Base-by-base conservation (phyloP, 2,329 filamentous ascomycete genomes). In the Periconia sp. region DNA sequence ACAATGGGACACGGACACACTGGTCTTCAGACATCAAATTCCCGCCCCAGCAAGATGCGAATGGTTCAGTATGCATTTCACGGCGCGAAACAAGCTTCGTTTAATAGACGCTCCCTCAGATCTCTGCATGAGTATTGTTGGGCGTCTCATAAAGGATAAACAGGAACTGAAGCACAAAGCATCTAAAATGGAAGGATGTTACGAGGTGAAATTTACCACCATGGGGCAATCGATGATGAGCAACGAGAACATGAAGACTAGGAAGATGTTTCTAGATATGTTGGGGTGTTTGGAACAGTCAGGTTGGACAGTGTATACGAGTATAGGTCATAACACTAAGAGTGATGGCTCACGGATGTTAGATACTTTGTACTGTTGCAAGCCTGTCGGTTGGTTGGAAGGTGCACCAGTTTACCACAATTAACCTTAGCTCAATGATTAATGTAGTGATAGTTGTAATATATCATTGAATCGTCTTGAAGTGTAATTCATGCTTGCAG, bases 291-390 rank as follows among this genome's bases (percentile, higher is more conserved):
- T 71, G 11, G 68, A 70, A 43, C 46, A 44, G 8, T 46, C 56
- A 31, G 68, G 68, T 1, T 70, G 64, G 56, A 63, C 55, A 34
- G 48, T 70, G 12, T 70, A 71, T 52, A 59, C 63, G 5, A 64
- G 61, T 40, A 47, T 71, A 21, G 63, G 67, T 43, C 59, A 66
- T 39, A 52, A 30, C 31, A 37, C 6, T 31, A 48, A 15, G 30
- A 53, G 24, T 16, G 52, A 39, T 40, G 47, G 34, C 12, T 12
- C 22, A 17, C 30, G 26, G n/a, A 29, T 41, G 21, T 37, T 26
- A 23, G 46, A 49, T 29, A 46, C 46, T 5, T 46, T 37, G 37
- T 39, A 46, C 33, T 50, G 46, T 37, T 50, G 37, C 26, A 29
- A 43, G 28, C 37, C 37, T 6, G 17, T 30, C 5, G 46, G 42